Percentiles rank a stretch among this genome's conserved stretches.
These are phyloP conservation scores for Jackrogersella multiformis DNA, from an alignment of 495 filamentous ascomycete genomes.

Conservation along the genomic window DNA sequence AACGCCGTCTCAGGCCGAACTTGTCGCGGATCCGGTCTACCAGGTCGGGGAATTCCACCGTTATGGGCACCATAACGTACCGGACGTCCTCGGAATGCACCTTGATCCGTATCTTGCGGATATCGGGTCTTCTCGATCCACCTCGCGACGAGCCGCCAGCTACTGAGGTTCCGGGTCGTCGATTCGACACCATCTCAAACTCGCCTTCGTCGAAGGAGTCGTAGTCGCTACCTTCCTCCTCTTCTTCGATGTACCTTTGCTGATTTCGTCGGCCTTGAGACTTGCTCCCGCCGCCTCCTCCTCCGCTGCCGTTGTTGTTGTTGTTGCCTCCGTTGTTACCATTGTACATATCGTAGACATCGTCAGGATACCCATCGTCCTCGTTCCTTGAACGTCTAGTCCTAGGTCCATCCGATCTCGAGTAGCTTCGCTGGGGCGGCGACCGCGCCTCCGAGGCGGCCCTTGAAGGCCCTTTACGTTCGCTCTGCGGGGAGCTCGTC, in stretches of 20 bases:
- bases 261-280: constrained; percentile 55
- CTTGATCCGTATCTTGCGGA: constrained; percentile 81
- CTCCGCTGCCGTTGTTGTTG: constrained; percentile 50
- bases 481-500: constrained; percentile 55
- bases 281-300: constrained; percentile 39
- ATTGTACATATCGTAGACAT: constrained; percentile 76
- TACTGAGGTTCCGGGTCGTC: constrained; percentile 53
- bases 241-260: constrained; percentile 73
- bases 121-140: constrained; percentile 57
- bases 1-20: constrained; percentile 72
- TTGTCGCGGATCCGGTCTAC: constrained; percentile 82
- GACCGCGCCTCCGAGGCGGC: constrained; percentile 53
- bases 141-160: constrained; percentile 51
- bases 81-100: constrained; percentile 92
- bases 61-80: constrained; percentile 85
- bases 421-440: constrained; percentile 62
- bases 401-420: constrained; percentile 50
- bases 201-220: constrained; percentile 75
- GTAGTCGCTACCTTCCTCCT: constrained; percentile 75
- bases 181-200: constrained; percentile 79
- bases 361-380: constrained; percentile 69
- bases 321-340: constrained; percentile 30
- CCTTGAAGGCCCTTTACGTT: constrained; percentile 48
- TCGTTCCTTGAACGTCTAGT: constrained; percentile 57
- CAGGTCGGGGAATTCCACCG: constrained; percentile 78